Evolutionary conservation across 148 eudicot species (phyloP).

Genomic region (Vaccinium myrtillus): DNA sequence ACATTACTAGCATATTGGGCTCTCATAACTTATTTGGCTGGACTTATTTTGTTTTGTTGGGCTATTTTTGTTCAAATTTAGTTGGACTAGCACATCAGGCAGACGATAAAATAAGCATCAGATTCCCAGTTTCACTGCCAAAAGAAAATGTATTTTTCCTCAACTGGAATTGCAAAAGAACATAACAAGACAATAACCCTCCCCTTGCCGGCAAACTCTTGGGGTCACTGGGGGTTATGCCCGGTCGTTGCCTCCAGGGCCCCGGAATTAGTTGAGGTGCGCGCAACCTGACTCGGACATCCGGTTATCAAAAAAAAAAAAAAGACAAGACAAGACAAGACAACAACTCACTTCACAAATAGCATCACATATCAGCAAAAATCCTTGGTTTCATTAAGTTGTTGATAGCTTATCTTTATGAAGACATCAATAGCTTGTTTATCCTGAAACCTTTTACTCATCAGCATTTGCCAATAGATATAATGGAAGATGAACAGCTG

Average conservation of each 20-base stretch:
- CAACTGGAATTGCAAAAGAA: background rate
- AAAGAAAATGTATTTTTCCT: background rate
- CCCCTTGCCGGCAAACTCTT: too few species aligned
- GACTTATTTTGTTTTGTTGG: too few species aligned
- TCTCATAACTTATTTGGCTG: too few species aligned
- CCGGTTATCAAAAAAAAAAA: too few species aligned
- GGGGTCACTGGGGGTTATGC: too few species aligned
- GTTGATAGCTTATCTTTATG: background rate
- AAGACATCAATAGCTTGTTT: background rate
- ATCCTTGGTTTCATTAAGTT: background rate
- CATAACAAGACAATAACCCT: background rate
- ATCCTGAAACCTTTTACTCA: background rate
- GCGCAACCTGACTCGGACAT: too few species aligned
- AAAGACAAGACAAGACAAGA: too few species aligned
- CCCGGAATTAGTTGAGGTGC: too few species aligned
- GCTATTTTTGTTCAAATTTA: too few species aligned
- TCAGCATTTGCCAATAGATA: conserved; percentile 47
- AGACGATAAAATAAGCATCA: background rate
- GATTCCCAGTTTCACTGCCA: conserved; percentile 4
- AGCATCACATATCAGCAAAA: background rate
- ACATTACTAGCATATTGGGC: too few species aligned
- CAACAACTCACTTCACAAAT: background rate
- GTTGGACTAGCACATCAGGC: background rate
- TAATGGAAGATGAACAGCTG: conserved; percentile 47
- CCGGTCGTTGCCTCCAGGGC: too few species aligned